Percentiles rank a stretch among this genome's conserved stretches.
Conservation (phyloP, 1,139 yeast genomes). For the Yamadazyma triangularis region DNA sequence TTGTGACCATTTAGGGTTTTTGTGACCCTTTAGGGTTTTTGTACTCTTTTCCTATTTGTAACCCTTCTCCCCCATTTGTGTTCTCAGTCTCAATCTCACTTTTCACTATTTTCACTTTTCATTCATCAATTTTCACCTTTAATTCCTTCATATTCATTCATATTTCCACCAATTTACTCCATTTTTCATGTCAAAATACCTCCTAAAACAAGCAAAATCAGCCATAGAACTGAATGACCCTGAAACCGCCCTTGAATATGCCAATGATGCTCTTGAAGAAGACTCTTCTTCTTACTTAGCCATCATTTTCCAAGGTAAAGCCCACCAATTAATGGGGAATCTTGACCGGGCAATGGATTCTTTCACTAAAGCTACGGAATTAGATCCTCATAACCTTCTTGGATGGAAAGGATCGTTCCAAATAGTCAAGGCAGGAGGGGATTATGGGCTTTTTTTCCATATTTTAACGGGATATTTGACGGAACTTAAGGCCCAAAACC, state of each 20-base stretch:
- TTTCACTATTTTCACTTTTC: too few species aligned
- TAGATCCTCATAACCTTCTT: slow-evolving; percentile 51
- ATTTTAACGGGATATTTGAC: slow-evolving; percentile 26
- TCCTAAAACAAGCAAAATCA: slow-evolving; percentile 53
- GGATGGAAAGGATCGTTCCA: slow-evolving; percentile 83
- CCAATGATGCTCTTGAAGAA: slow-evolving; percentile 45
- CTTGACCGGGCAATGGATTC: slow-evolving; percentile 41
- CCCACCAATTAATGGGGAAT: slow-evolving; percentile 42
- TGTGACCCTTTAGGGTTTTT: too few species aligned
- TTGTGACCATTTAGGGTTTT: too few species aligned
- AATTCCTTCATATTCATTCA: too few species aligned
- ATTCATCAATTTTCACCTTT: too few species aligned
- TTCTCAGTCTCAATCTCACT: too few species aligned
- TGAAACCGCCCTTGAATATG: slow-evolving; percentile 50
- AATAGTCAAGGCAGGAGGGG: slow-evolving; percentile 30
- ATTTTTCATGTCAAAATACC: too few species aligned
- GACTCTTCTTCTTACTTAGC: slow-evolving; percentile 66
- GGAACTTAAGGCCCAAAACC: slow-evolving; percentile 22
- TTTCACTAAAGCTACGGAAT: slow-evolving; percentile 51
- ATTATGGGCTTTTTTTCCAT: slow-evolving; percentile 45
- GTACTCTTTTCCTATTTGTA: too few species aligned
- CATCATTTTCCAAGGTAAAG: slow-evolving; percentile 58
- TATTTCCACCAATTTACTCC: too few species aligned
- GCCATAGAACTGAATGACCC: slow-evolving; percentile 57
- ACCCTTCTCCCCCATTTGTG: too few species aligned